Evolutionary conservation across 306 rosid genomes (phyloP).

Genomic region (Malus orientalis): DNA sequence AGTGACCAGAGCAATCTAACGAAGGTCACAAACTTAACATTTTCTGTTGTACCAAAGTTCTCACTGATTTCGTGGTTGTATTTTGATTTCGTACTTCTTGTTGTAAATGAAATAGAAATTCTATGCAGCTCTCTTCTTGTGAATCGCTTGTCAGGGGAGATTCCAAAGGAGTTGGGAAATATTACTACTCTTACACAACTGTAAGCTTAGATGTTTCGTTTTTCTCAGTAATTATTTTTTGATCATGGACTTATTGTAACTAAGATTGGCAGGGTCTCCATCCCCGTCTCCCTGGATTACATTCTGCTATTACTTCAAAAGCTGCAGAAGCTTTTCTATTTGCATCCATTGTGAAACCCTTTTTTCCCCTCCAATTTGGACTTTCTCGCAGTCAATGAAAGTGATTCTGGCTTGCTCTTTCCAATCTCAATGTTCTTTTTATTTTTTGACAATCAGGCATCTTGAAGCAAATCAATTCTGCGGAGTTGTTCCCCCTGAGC

Average conservation of each 20-base stretch:
- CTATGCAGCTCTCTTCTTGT: slow-evolving; percentile 66
- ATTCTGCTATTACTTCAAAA: background rate
- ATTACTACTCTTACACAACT: slow-evolving; percentile 49
- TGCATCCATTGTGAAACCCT: background rate
- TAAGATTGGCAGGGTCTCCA: background rate
- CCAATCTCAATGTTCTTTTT: background rate
- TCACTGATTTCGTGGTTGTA: background rate
- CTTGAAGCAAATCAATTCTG: slow-evolving; percentile 78
- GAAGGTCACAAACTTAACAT: too few relatives aligned
- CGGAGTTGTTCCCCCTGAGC: slow-evolving; percentile 60
- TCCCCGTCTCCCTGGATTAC: background rate
- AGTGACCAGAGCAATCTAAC: too few relatives aligned
- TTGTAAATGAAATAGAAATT: slow-evolving; percentile 22
- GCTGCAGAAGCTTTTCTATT: background rate
- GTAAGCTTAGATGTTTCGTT: slow-evolving; percentile 35
- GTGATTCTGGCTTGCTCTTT: slow-evolving; percentile 5
- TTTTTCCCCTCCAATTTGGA: background rate
- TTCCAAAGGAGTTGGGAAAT: slow-evolving; percentile 65
- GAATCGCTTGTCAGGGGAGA: slow-evolving; percentile 76
- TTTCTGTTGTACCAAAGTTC: too few relatives aligned
- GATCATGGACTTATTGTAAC: background rate
- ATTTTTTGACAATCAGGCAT: slow-evolving; percentile 28
- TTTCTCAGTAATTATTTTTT: background rate
- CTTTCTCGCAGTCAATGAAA: background rate
- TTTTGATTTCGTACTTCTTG: slow-evolving; percentile 10